A percentile compares a stretch with the other conserved stretches of the same genome.
phyloP scores from a whole-genome alignment of 345 rosid species.

The Arabidopsis thaliana region TAIR10.1 NC_003076.8:2670501-2671000 shows the following conservation, averaged over 20 bases:
- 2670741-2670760: constrained; percentile 64
- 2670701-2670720: constrained; percentile 78
- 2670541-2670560: constrained; percentile 63
- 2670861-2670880: constrained; percentile 85
- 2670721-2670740: constrained; percentile 60
- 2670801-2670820: constrained; percentile 84
- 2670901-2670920: constrained; percentile 59
- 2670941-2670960: constrained; percentile 62
- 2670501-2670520: constrained; percentile 67
- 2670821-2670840: constrained; percentile 34
- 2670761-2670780: constrained; percentile 69
- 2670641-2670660: constrained; percentile 69
- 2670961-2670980: constrained; percentile 73
- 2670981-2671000: constrained; percentile 87
- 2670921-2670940: constrained; percentile 56
- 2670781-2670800: constrained; percentile 86
- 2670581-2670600: constrained; percentile 91
- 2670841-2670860: constrained; percentile 69
- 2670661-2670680: constrained; percentile 86
- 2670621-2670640: constrained; percentile 52
- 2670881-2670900: constrained; percentile 89
- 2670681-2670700: constrained; percentile 76
- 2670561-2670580: constrained; percentile 84
- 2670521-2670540: constrained; percentile 59
- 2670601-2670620: constrained; percentile 59